Conservation (phyloP, 2,329 filamentous ascomycete species). For the Madurella fahalii region DNA sequence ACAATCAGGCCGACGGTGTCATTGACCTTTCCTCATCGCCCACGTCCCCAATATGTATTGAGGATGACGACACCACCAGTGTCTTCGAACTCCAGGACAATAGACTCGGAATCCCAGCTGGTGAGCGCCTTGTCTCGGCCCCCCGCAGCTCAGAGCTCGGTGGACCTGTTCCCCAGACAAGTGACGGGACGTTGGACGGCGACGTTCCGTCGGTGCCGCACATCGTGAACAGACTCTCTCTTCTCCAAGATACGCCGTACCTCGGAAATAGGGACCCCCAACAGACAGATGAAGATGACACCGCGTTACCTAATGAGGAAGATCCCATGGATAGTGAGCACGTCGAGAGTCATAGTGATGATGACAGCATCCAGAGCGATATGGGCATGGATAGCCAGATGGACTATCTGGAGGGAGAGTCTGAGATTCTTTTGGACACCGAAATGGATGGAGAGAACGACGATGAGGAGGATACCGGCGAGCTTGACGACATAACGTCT, state of each 20-base stretch:
- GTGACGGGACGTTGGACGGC: not conserved
- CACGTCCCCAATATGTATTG: conserved; percentile 1
- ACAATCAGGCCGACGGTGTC: not conserved
- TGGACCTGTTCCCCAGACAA: not conserved
- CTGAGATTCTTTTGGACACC: not conserved
- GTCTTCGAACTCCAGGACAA: not conserved
- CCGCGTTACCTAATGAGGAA: not conserved
- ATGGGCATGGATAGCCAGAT: not conserved
- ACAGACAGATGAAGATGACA: not conserved
- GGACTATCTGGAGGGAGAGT: not conserved
- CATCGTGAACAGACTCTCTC: no score
- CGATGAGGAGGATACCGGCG: not conserved
- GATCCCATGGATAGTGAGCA: conserved; percentile 2
- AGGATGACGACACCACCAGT: not conserved
- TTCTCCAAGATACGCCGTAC: no score
- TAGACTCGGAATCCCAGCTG: not conserved
- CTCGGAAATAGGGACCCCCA: not conserved
- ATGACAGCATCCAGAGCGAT: not conserved
- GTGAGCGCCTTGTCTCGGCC: not conserved
- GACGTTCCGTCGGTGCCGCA: no score
- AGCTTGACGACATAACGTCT: not conserved
- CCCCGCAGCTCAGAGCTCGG: not conserved
- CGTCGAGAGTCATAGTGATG: not conserved
- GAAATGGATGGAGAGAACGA: not conserved
- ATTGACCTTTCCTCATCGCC: conserved; percentile 20